Base-by-base conservation (phyloP, 768 basidiomycete genomes). In the Podaxis carcinomalis region DNA sequence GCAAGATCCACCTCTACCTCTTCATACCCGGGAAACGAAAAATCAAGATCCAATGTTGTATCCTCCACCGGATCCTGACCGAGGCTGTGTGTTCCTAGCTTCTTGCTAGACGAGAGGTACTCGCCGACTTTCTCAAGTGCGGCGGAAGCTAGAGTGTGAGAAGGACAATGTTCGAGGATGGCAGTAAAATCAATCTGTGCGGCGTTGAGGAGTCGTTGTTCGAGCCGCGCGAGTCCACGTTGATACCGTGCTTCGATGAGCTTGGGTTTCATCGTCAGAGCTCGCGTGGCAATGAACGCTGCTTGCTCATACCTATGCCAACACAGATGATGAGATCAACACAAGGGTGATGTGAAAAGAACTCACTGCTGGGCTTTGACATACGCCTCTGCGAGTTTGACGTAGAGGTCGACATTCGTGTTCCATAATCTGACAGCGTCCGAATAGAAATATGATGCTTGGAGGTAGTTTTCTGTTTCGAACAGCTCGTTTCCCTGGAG, bases 241-340 rank as follows among this genome's bases (percentile, higher is more conserved):
- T 75, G 68, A 61, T 75, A 80, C 16, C 79, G 73, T 21, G 78
- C 77, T 55, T 79, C 77, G 19, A 71, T 60, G 57, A 72, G 72
- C 63, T 71, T 72, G 5, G 79, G 78, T 39, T 79, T 71, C 23
- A 74, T 63, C 2, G 68, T 65, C 27, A 80, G 65, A 0, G 77
- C 78, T 19, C 70, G 67, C 5, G 72, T 72, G 11, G 78, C 75
- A 23, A 75, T 72, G 19, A 69, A 67, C 44, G 77, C 78, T 3
- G 79, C 79, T 60, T 73, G 65, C 50, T 74, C 73, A 55, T 73
- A 77, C 65, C 79, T 78, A 53, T 35, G 27, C 1, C 35, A 19
- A 60, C 13, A 14, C 44, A 51, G 51, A 65, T 49, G 42, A 42
- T 50, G 62, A 59, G 2, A 62, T 4, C 16, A 59, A 68, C n/a